Evolutionary conservation across 768 basidiomycete species (phyloP), one percentile per base, ranked within the genome.

Genomic region (Agrocybe praecox): DNA sequence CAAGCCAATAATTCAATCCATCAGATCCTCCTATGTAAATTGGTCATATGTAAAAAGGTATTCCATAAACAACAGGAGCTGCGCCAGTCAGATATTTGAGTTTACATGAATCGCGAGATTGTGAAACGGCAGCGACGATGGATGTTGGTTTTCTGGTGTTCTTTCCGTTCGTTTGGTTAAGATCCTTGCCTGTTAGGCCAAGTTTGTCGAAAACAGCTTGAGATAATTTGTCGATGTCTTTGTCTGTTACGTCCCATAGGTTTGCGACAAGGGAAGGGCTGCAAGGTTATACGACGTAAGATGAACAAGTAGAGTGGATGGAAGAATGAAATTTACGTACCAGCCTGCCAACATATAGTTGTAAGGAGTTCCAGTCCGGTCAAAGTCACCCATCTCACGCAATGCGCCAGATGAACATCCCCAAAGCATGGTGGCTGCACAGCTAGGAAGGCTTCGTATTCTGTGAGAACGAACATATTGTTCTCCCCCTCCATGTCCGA

Each of bases 301-400:
- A 8, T 57, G 52, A 40, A 47, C 14, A 53, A 29, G 49, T 29
- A 23, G 17, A 34, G 6, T 34, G 50, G 11, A 23, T 22, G 46
- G 22, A 44, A 10, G 49, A 42, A 23, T 55, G 49, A 8, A 54
- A 21, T 23, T 23, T 9, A 82, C 95, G 67, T 66, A 98, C 96
- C 96, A 96, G 66, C 96, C 97, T 42, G 89, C 93, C n/a, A 98
- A 68, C 90, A 98, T 93, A 69, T 99, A 99, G 63, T 94, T 88
- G 69, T 92, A 88, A 0, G 97, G 94, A 14, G 94, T 98, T 18
- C 97, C 97, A 14, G 84, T 81, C 10, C 92, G 80, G 66, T 98
- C 97, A 65, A 95, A 96, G 62, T 97, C 94, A 3, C 97, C 97
- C 86, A 93, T 92, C 47, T 96, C 92, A 53, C 83, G 81, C 59